Evolutionary conservation across 345 rosid genomes (phyloP).

Genomic region (Kernera saxatilis): DNA sequence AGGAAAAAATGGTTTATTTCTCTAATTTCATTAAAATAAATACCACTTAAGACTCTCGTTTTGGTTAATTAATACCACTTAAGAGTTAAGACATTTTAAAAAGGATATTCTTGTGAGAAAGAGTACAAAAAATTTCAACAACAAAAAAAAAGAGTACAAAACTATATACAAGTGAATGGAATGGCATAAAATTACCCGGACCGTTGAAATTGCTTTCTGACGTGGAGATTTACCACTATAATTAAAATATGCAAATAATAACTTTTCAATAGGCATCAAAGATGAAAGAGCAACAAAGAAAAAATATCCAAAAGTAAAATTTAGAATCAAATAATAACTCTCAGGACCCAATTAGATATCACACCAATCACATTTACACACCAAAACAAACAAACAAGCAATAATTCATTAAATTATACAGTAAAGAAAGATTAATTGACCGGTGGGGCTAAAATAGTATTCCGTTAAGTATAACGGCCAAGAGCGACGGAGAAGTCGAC

Average conservation of each 20-base stretch:
- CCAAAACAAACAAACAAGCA: slow-evolving; percentile 10
- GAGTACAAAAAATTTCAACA: no score
- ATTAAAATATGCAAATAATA: slow-evolving; percentile 11
- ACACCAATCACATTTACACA: slow-evolving; percentile 23
- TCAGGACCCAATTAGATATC: slow-evolving; percentile 6
- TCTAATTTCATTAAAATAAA: not conserved
- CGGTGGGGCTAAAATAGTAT: not conserved
- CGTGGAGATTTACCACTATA: slow-evolving; percentile 6
- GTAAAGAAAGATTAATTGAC: not conserved
- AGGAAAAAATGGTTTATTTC: not conserved
- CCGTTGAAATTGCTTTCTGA: slow-evolving; percentile 18
- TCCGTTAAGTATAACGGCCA: slow-evolving; percentile 45
- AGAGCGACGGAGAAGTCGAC: slow-evolving; percentile 73
- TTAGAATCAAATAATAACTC: slow-evolving; percentile 6
- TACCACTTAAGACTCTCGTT: not conserved
- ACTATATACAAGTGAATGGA: not conserved
- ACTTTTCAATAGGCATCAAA: slow-evolving; percentile 8
- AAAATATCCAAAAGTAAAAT: not conserved
- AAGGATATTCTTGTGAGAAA: not conserved
- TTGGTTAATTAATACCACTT: not conserved
- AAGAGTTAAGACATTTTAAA: not conserved
- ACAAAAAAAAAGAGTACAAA: not conserved
- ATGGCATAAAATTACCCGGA: not conserved
- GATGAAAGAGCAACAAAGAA: not conserved
- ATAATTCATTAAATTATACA: not conserved